These are phyloP conservation scores for Perilla frutescens DNA, from an alignment of 257 asterid species.

Conservation along the genomic window DNA sequence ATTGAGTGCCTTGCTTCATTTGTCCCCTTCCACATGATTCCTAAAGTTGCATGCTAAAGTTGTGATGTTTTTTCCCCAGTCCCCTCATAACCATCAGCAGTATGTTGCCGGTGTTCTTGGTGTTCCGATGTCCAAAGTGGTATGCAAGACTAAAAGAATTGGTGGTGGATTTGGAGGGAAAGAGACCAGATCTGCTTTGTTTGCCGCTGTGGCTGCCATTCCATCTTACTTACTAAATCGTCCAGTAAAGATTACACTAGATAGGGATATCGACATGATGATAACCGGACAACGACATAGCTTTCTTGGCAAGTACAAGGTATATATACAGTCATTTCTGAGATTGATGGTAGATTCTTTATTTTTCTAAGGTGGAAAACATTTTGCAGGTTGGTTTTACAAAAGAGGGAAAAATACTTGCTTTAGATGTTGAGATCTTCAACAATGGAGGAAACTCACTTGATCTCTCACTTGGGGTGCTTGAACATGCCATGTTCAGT, in stretches of 20 bases:
- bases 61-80: slow-evolving; percentile 45
- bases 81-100: slow-evolving; percentile 93
- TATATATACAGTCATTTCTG: slow-evolving; percentile 24
- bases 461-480: slow-evolving; percentile 88
- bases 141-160: slow-evolving; percentile 93
- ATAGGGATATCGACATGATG: slow-evolving; percentile 95
- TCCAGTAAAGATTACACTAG: slow-evolving; percentile 87
- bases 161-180: slow-evolving; percentile 99
- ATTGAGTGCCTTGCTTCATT: slow-evolving; percentile 11
- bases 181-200: slow-evolving; percentile 85
- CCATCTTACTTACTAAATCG: slow-evolving; percentile 88
- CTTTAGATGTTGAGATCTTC: slow-evolving; percentile 85
- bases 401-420: slow-evolving; percentile 82
- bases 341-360: neutral
- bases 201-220: slow-evolving; percentile 84
- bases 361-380: slow-evolving; percentile 2
- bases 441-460: slow-evolving; percentile 92
- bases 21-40: neutral
- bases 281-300: slow-evolving; percentile 92
- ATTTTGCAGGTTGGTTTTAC: slow-evolving; percentile 82
- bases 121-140: slow-evolving; percentile 97
- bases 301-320: slow-evolving; percentile 95
- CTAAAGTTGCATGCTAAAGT: slow-evolving; percentile 14
- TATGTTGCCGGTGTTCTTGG: slow-evolving; percentile 86
- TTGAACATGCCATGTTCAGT: slow-evolving; percentile 96